Base-by-base conservation (phyloP, 768 basidiomycete species). In the Inosperma sp. region DNA sequence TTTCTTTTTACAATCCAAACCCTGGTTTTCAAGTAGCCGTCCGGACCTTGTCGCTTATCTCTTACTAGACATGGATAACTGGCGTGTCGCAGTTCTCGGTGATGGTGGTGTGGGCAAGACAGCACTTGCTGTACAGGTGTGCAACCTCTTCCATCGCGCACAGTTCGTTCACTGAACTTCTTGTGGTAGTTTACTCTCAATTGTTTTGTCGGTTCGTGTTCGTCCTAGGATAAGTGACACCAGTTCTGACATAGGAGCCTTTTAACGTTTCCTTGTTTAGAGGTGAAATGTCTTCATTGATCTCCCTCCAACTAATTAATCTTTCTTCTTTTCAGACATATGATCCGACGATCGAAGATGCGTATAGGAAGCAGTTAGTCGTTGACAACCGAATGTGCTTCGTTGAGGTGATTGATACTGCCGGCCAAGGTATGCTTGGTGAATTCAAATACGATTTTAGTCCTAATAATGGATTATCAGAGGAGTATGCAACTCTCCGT, bases 51-150 rank as follows among this genome's bases (percentile, higher is more conserved):
- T 14, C 34, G 14, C 34, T 48, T 30, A 34, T 23, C 7, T 35
- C 29, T 12, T n/a, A 16, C 4, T 56, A 76, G 72, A 77, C 69
- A 92, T 93, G 90, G 90, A 93, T 75, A 86, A 84, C 68, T 93
- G 90, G 90, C 86, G 92, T 77, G 87, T 96, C 60, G 92, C 93
- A 55, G 91, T 96, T 59, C 80, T 96, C 52, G 93, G 93, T 57
- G 93, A 97, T 72, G 93, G 93, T 71, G 93, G 93, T 72, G 93
- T 97, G 41, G 93, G 93, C 51, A 97, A 97, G 78, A 96, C 93
- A 52, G 93, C 93, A 31, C 71, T 97, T 62, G 93, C 93, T 57
- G 93, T 96, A 39, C 93, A 96, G 78, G 93, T 90, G 60, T 53
- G 86, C 73, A 27, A 26, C 5, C 40, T 35, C 23, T 27, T 25